A percentile compares a stretch with the other conserved stretches of the same genome.
Conservation (phyloP, 305 asterid species). For the Solanum hybrid region DNA sequence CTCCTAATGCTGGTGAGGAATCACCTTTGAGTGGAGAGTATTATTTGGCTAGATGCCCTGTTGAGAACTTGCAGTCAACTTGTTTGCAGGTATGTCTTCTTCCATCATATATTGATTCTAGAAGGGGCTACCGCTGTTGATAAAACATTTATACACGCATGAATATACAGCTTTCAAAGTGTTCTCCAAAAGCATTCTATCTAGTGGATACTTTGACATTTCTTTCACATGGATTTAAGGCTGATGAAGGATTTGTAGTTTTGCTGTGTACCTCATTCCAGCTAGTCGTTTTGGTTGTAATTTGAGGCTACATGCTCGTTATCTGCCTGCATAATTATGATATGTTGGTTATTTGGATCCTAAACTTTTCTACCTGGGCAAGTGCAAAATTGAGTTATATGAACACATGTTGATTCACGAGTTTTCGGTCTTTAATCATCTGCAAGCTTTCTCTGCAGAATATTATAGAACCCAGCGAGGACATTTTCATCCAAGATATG, state of each 20-base stretch:
- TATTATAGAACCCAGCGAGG: conserved; percentile 49
- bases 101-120: background rate
- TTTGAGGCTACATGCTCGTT: background rate
- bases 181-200: background rate
- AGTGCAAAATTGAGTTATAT: background rate
- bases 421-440: background rate
- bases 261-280: background rate
- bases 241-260: background rate
- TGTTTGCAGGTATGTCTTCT: conserved; percentile 48
- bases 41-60: conserved; percentile 63
- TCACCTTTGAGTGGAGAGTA: conserved; percentile 37
- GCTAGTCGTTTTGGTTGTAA: background rate
- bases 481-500: conserved; percentile 62
- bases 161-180: background rate
- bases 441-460: conserved; percentile 26
- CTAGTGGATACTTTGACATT: background rate
- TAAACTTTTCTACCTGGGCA: background rate
- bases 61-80: conserved; percentile 37
- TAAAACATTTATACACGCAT: background rate
- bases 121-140: background rate
- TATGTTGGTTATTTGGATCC: background rate
- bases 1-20: conserved; percentile 30
- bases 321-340: background rate
- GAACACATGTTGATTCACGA: background rate
- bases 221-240: background rate